Base-by-base conservation (phyloP, 352 stramenopile species). In the Globisporangium rhizosaccharum region DNA sequence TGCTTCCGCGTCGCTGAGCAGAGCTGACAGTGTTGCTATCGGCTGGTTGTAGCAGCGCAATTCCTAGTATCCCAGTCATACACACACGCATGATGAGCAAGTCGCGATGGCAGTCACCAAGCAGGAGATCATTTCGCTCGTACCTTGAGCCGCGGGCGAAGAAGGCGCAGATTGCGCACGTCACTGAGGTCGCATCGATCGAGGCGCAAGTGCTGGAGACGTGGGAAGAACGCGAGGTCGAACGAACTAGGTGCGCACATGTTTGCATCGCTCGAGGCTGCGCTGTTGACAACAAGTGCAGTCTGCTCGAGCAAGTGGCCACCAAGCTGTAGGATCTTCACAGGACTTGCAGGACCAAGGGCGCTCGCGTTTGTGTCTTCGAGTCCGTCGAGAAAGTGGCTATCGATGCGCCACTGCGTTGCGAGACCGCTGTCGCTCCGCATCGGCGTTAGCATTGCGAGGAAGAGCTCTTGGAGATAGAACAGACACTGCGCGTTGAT, bases 171-270 rank as follows among this genome's bases (percentile, higher is more conserved):
- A 39, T 61, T 50, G 47, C 46, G 46, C 15, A 68, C 48, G 23
- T 56, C 52, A 10, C 8, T n/a, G 10, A 57, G 18, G 17, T 45
- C 28, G 17, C 51, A 65, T 8, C 14, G 11, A 28, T 68, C 57
- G 18, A 68, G 36, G 14, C 49, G 52, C 23, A 68, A 36, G 25
- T 65, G 37, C 46, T 68, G 62, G 17, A 68, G 12, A 7, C 51
- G 48, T 17, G 62, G 62, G 26, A 68, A 68, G 47, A 61, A 36
- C n/a, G 51, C 45, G n/a, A 68, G n/a, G 44, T 68, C 62, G 57
- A 63, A 65, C 15, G 53, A 33, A 7, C 37, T 25, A 2, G 62
- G 62, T 18, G 47, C 51, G 9, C 37, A 15, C 8, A 68, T 20
- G 39, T 54, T 57, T 25, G 45, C 23, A 36, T 59, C 44, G 28